Evolutionary conservation across 1,139 yeast species (phyloP).

Genomic region (Nadsonia starkeyi-henricii): DNA sequence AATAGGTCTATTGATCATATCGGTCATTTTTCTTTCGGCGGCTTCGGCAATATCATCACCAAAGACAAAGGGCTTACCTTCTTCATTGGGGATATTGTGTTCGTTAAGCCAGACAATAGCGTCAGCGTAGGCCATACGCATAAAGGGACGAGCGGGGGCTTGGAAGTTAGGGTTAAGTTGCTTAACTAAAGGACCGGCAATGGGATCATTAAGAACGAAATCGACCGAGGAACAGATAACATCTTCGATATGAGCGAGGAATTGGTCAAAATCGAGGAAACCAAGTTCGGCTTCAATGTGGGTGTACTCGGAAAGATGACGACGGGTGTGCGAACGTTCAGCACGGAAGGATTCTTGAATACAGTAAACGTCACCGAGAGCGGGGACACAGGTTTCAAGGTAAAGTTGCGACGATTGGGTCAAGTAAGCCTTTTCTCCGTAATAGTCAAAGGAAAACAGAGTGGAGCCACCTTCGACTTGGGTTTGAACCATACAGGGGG

Average conservation of each 20-base stretch:
- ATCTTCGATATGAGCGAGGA: conserved; percentile 72
- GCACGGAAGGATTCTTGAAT: conserved; percentile 99
- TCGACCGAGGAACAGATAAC: conserved; percentile 56
- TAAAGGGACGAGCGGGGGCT: conserved; percentile 75
- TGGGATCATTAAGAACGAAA: conserved; percentile 75
- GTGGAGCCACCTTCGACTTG: conserved; percentile 99
- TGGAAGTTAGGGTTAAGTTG: conserved; percentile 86
- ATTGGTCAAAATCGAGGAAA: conserved; percentile 73
- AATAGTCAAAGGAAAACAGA: conserved; percentile 80
- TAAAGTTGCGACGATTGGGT: conserved; percentile 97
- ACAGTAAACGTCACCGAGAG: conserved; percentile 94
- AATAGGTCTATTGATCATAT: conserved; percentile 82
- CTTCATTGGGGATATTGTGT: conserved; percentile 86
- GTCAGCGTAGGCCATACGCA: conserved; percentile 78
- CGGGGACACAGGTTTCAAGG: conserved; percentile 90
- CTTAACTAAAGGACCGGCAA: conserved; percentile 77
- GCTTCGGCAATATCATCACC: conserved; percentile 99
- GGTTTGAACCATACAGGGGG: conserved; percentile 99
- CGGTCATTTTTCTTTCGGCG: conserved; percentile 98
- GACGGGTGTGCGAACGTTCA: conserved; percentile 96
- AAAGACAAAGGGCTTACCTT: conserved; percentile 78
- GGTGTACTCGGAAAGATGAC: conserved; percentile 94
- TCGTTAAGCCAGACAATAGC: conserved; percentile 96
- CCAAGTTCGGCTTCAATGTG: conserved; percentile 93
- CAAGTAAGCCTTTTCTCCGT: conserved; percentile 91